phyloP scores from a whole-genome alignment of 257 asterid species.

The Rehmannia glutinosa region DNA sequence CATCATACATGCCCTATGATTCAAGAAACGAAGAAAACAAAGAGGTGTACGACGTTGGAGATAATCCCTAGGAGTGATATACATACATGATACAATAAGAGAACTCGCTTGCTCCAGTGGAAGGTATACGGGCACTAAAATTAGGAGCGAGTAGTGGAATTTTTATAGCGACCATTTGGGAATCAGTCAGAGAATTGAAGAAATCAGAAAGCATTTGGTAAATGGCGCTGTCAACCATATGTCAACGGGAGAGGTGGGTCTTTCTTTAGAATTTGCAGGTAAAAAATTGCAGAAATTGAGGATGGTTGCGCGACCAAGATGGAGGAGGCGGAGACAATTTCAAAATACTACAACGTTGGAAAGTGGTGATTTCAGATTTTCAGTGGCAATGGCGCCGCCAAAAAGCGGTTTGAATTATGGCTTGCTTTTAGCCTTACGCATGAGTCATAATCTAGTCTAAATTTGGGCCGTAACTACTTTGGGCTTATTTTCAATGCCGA shows the following conservation, averaged over 20 bases:
- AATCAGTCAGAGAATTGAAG: constrained; percentile 20
- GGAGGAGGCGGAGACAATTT: constrained; percentile 1
- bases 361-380: too few species aligned
- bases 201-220: constrained; percentile 25
- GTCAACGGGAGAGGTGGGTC: too few species aligned
- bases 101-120: background rate
- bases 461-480: too few species aligned
- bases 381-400: constrained; percentile 16
- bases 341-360: background rate
- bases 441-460: too few species aligned
- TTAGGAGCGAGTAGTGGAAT: background rate
- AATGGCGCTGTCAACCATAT: constrained; percentile 11
- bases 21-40: background rate
- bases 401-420: background rate
- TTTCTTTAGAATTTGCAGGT: constrained; percentile 7
- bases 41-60: background rate
- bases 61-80: background rate
- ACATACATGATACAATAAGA: background rate
- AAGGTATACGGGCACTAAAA: background rate
- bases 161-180: too few species aligned
- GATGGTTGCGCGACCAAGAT: background rate
- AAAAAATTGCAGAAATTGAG: constrained; percentile 1
- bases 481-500: too few species aligned
- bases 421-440: too few species aligned
- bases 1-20: background rate